Conservation (phyloP, 202 grass and related monocot genomes). For the Brachypodium distachyon region DNA sequence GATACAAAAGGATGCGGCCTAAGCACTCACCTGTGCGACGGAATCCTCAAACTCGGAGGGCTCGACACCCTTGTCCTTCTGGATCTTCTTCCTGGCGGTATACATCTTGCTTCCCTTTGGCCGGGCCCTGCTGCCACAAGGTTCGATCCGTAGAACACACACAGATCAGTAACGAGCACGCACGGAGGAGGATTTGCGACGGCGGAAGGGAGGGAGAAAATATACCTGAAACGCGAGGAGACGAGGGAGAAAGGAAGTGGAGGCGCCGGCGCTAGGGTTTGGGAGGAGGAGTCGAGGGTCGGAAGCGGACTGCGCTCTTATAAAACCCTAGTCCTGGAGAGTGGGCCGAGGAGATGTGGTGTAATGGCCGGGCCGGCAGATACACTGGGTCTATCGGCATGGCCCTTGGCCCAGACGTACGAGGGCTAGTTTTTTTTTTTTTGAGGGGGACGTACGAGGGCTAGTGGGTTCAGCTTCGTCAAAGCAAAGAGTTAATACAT, state of each 20-base stretch:
- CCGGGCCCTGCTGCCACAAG: constrained; percentile 12
- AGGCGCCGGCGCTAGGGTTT: constrained; percentile 36
- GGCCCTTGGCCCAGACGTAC: not conserved
- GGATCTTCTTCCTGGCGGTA: constrained; percentile 76
- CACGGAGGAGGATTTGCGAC: not conserved
- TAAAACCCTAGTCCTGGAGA: constrained; percentile 27
- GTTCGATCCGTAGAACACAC: not conserved
- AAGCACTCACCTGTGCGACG: constrained; percentile 46
- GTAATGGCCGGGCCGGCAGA: no score
- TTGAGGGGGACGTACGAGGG: no score
- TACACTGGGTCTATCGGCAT: not conserved
- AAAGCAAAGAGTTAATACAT: no score
- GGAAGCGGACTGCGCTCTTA: not conserved
- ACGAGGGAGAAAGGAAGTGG: constrained; percentile 1
- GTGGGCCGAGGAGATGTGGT: not conserved
- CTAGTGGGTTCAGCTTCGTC: no score
- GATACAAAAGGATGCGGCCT: not conserved
- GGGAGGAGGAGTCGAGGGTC: not conserved
- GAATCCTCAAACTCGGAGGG: constrained; percentile 69
- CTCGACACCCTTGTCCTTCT: constrained; percentile 74
- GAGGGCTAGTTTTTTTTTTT: no score
- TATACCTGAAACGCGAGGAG: constrained; percentile 24
- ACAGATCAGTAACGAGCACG: not conserved
- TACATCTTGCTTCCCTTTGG: constrained; percentile 45
- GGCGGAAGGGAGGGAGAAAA: not conserved